Conservation (phyloP, 805 yeast genomes). For the Saitoella complicata region DNA sequence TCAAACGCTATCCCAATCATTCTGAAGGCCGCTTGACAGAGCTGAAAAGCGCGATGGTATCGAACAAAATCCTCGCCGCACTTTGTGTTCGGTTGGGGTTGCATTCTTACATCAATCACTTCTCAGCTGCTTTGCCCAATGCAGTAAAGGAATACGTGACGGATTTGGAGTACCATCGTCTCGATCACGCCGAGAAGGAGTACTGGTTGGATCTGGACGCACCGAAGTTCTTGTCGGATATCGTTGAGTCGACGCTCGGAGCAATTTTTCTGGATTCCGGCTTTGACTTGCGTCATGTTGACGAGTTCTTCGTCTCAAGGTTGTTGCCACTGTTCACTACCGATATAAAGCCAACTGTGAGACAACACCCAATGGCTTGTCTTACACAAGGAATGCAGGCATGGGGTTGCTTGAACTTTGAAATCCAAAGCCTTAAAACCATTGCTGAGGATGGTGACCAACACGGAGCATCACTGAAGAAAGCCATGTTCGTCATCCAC, state of each 20-base stretch:
- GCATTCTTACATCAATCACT: constrained; percentile 1
- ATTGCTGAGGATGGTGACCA: too few species aligned
- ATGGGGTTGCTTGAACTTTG: too few species aligned
- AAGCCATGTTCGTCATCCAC: too few species aligned
- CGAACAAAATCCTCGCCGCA: constrained; percentile 4
- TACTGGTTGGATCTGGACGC: constrained; percentile 3
- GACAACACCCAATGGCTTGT: too few species aligned
- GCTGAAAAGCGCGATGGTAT: constrained; percentile 2
- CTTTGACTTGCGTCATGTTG: not conserved
- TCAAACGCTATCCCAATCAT: constrained; percentile 1
- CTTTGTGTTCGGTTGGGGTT: constrained; percentile 1
- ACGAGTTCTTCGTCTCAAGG: too few species aligned
- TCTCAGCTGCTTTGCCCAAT: not conserved
- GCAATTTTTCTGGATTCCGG: constrained; percentile 4
- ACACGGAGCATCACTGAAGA: too few species aligned
- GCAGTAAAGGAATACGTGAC: constrained; percentile 2
- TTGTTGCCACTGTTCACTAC: too few species aligned
- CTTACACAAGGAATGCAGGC: too few species aligned
- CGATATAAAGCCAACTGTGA: too few species aligned
- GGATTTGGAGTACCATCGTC: not conserved
- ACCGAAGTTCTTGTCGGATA: constrained; percentile 5
- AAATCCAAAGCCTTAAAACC: too few species aligned
- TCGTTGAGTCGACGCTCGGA: constrained; percentile 2
- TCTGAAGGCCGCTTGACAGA: constrained; percentile 3
- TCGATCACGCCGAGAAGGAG: not conserved